Percentiles rank a stretch among this genome's conserved stretches.
These are phyloP conservation scores for Trametes cubensis DNA, from an alignment of 768 basidiomycete genomes.

Conservation along the genomic window DNA sequence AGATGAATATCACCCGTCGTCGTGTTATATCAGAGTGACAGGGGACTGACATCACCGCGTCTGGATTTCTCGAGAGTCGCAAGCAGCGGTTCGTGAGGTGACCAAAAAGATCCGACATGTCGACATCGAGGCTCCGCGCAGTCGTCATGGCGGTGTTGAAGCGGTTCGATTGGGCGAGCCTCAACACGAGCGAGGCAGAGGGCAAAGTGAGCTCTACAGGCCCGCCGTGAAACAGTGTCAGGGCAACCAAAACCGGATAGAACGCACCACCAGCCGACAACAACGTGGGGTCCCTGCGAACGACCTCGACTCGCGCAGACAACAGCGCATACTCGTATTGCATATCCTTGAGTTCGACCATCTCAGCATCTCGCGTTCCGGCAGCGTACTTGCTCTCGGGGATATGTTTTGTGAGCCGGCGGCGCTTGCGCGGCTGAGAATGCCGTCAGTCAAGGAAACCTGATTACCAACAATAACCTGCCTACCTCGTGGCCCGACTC, in stretches of 20 bases:
- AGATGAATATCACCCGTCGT: conserved; percentile 6
- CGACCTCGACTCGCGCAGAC: conserved; percentile 75
- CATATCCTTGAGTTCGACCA: conserved; percentile 80
- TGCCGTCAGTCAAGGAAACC: conserved; percentile 20
- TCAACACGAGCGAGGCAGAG: conserved; percentile 68
- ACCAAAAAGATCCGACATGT: conserved; percentile 87
- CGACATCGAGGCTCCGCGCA: conserved; percentile 74
- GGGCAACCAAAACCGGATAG: conserved; percentile 9
- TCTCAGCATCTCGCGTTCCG: conserved; percentile 70
- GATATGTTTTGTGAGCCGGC: conserved; percentile 71
- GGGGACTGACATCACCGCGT: conserved; percentile 55
- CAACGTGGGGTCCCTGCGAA: conserved; percentile 64
- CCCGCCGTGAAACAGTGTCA: conserved; percentile 5
- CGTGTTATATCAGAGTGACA: conserved; percentile 14
- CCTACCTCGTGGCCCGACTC: conserved; percentile 50
- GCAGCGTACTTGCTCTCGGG: conserved; percentile 71
- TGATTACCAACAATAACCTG: conserved; percentile 21
- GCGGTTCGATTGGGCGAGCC: conserved; percentile 75
- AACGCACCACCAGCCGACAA: conserved; percentile 66
- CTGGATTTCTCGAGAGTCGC: conserved; percentile 65
- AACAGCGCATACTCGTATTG: conserved; percentile 77
- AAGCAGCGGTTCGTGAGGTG: conserved; percentile 79
- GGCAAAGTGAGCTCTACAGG: conserved; percentile 51
- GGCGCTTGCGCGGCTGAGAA: conserved; percentile 67
- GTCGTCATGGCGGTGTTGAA: conserved; percentile 80